Evolutionary conservation across 2,329 filamentous ascomycete genomes (phyloP).

Genomic region (Dichotomopilus funicola): DNA sequence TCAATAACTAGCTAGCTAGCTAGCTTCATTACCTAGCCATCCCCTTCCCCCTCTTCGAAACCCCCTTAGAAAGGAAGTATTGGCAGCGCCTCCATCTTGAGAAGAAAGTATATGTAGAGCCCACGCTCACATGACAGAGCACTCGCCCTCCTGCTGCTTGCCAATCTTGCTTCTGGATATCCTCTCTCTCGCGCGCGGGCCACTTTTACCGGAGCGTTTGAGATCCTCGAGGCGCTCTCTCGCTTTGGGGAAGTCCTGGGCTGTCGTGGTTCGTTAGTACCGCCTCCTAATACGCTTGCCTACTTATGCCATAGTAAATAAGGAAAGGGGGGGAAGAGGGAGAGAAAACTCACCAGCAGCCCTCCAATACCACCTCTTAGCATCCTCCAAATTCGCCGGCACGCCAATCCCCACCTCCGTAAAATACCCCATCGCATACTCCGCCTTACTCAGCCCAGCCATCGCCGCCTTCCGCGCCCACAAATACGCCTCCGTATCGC

Average conservation of each 20-base stretch:
- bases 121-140: conserved; percentile 65
- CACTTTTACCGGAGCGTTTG: conserved; percentile 68
- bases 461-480: conserved; percentile 93
- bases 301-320: conserved; percentile 23
- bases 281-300: no score
- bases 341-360: conserved; percentile 75
- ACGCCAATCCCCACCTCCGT: conserved; percentile 92
- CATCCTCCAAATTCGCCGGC: conserved; percentile 80
- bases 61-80: no score
- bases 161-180: conserved; percentile 76
- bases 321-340: conserved; percentile 41
- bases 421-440: conserved; percentile 98
- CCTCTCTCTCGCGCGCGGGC: conserved; percentile 66
- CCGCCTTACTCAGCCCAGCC: conserved; percentile 82
- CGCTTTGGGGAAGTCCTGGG: conserved; percentile 91
- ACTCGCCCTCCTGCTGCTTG: conserved; percentile 84
- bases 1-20: no score
- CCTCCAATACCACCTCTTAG: conserved; percentile 96
- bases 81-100: no score
- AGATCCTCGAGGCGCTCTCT: conserved; percentile 88
- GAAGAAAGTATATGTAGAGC: neutral
- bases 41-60: no score
- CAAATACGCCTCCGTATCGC: conserved; percentile 91
- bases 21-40: no score
- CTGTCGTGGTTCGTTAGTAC: conserved; percentile 40